Conservation (phyloP, 345 rosid genomes). For the Citrus sinensis region DNA sequence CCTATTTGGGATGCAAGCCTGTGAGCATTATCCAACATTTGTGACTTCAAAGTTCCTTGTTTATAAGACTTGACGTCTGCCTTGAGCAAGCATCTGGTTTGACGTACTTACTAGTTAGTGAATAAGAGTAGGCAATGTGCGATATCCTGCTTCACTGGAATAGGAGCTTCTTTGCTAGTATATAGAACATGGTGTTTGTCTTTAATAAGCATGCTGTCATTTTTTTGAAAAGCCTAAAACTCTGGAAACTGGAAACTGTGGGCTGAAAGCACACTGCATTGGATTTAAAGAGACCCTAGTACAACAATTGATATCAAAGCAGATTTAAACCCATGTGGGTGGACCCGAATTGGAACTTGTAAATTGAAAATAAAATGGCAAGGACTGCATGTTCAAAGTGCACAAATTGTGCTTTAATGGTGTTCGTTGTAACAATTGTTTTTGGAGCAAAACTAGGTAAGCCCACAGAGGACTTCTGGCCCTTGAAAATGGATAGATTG, state of each 20-base stretch:
- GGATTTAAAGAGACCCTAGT: not conserved
- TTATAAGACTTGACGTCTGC: not conserved
- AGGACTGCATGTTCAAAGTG: not conserved
- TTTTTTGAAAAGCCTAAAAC: not conserved
- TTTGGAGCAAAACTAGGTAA: no score
- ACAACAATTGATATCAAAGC: not conserved
- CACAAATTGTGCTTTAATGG: not conserved
- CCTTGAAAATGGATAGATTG: not conserved
- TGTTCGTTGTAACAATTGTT: not conserved
- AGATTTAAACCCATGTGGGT: not conserved
- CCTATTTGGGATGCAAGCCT: not conserved
- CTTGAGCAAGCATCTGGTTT: not conserved
- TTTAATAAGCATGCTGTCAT: not conserved
- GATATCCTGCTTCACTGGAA: not conserved
- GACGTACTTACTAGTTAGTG: not conserved
- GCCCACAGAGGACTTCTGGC: no score
- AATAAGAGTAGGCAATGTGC: not conserved
- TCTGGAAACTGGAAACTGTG: not conserved
- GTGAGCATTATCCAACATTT: not conserved
- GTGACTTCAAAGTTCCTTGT: not conserved
- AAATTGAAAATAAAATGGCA: not conserved
- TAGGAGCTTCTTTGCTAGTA: not conserved
- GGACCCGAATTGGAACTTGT: not conserved
- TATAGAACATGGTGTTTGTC: not conserved
- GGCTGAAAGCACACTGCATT: not conserved